Evolutionary conservation across 805 yeast genomes (phyloP).

Genomic region (Starmerella lactis-condensi): DNA sequence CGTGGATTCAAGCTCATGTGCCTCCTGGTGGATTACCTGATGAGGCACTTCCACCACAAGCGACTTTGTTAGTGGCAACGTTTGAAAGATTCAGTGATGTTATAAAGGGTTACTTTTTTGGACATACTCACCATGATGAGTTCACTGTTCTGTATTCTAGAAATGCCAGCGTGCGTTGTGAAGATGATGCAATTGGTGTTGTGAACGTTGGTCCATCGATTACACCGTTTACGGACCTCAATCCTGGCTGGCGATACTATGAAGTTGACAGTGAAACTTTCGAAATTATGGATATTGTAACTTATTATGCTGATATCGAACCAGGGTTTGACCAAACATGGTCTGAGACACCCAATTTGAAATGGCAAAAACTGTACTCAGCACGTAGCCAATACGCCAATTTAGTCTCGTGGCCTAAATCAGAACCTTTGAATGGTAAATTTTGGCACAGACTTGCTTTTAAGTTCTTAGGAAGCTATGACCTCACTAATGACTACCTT

Average conservation of each 20-base stretch:
- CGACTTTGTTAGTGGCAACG: constrained; percentile 36
- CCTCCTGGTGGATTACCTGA: constrained; percentile 34
- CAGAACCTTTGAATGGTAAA: constrained; percentile 44
- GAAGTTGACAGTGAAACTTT: constrained; percentile 44
- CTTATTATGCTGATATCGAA: constrained; percentile 42
- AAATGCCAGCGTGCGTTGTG: constrained; percentile 28
- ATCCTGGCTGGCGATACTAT: constrained; percentile 60
- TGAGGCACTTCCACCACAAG: constrained; percentile 45
- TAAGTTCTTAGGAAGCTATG: constrained; percentile 27
- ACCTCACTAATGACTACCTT: constrained; percentile 33
- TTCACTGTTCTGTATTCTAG: constrained; percentile 39
- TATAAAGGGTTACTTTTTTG: constrained; percentile 50
- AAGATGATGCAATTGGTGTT: constrained; percentile 32
- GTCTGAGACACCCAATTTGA: constrained; percentile 29
- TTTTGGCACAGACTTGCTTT: constrained; percentile 46
- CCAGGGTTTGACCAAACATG: constrained; percentile 26
- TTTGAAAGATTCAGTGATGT: constrained; percentile 48
- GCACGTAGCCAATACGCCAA: constrained; percentile 39
- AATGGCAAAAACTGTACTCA: constrained; percentile 46
- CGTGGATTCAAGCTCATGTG: constrained; percentile 57
- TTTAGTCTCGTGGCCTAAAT: constrained; percentile 36
- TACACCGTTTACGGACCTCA: constrained; percentile 40
- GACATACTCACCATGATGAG: constrained; percentile 55
- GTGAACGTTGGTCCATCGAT: constrained; percentile 53
- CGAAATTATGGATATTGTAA: constrained; percentile 40